Conservation (phyloP, 2,329 filamentous ascomycete genomes). For the Pseudopithomyces maydicus region DNA sequence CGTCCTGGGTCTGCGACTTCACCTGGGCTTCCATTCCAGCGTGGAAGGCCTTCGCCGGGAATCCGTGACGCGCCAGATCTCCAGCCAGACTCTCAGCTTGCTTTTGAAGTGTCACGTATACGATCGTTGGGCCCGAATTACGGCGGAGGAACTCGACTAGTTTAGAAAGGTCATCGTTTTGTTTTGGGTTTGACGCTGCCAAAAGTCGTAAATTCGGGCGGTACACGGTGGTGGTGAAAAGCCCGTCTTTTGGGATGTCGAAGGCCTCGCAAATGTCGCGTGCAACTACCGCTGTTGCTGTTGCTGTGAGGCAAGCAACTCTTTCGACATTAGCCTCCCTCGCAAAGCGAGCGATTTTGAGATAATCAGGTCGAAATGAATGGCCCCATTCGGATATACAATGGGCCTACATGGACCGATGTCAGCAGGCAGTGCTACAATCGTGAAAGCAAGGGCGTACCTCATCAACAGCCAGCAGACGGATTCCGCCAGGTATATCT, state of each 20-base stretch:
- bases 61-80: slow-evolving; percentile 65
- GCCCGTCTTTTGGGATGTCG: slow-evolving; percentile 71
- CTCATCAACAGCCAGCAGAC: slow-evolving; percentile 77
- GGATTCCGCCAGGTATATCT: slow-evolving; percentile 67
- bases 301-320: slow-evolving; percentile 78
- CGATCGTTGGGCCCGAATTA: slow-evolving; percentile 61
- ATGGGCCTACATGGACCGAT: slow-evolving; percentile 79
- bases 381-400: slow-evolving; percentile 98
- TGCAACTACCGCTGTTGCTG: slow-evolving; percentile 78
- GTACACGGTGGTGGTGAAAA: slow-evolving; percentile 66
- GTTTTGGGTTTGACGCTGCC: slow-evolving; percentile 65
- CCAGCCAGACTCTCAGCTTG: slow-evolving; percentile 67
- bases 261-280: slow-evolving; percentile 84
- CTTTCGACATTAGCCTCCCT: slow-evolving; percentile 85
- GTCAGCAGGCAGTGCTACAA: not conserved
- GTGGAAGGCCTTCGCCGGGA: slow-evolving; percentile 83
- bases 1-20: slow-evolving; percentile 71
- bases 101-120: slow-evolving; percentile 66
- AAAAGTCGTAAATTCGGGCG: slow-evolving; percentile 62
- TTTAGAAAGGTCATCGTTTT: slow-evolving; percentile 75
- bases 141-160: slow-evolving; percentile 57
- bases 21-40: slow-evolving; percentile 71
- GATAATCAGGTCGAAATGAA: slow-evolving; percentile 92
- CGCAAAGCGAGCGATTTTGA: slow-evolving; percentile 73
- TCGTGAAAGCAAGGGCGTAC: not conserved